phyloP scores from a whole-genome alignment of 2,329 filamentous ascomycete species.

The Microdochium trichocladiopsis region DNA sequence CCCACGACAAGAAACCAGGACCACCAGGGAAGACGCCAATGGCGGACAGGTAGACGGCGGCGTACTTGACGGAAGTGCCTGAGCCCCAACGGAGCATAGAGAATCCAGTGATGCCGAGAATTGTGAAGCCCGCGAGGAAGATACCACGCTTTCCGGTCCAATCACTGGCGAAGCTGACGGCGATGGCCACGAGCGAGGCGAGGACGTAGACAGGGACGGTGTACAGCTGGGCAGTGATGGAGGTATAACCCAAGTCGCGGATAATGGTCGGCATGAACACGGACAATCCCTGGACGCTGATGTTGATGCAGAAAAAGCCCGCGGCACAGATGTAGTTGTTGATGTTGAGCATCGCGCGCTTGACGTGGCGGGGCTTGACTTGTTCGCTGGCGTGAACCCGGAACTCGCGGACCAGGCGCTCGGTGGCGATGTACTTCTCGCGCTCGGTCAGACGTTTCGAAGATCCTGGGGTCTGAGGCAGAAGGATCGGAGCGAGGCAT shows the following conservation, averaged over 20 bases:
- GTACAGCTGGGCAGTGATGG: slow-evolving; percentile 32
- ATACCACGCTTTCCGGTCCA: slow-evolving; percentile 32
- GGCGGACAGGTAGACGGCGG: slow-evolving; percentile 47
- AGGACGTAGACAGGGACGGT: slow-evolving; percentile 36
- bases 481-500: slow-evolving; percentile 37
- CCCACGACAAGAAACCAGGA: slow-evolving; percentile 51
- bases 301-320: slow-evolving; percentile 54
- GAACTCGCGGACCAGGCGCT: slow-evolving; percentile 43
- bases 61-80: slow-evolving; percentile 27
- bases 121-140: slow-evolving; percentile 29
- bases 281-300: slow-evolving; percentile 47
- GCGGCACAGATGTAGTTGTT: slow-evolving; percentile 52
- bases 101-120: slow-evolving; percentile 42
- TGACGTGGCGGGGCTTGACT: slow-evolving; percentile 40
- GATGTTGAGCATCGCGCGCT: slow-evolving; percentile 43
- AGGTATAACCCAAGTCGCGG: slow-evolving; percentile 29
- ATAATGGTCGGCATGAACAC: slow-evolving; percentile 44
- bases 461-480: slow-evolving; percentile 40
- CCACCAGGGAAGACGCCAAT: slow-evolving; percentile 51
- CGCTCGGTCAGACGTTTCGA: slow-evolving; percentile 43
- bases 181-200: slow-evolving; percentile 30
- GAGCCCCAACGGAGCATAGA: slow-evolving; percentile 39
- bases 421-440: slow-evolving; percentile 45
- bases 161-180: slow-evolving; percentile 30
- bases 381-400: slow-evolving; percentile 35